These are phyloP conservation scores for Musa beccarii DNA, from an alignment of 176 grass and related monocot species.

Conservation along the genomic window DNA sequence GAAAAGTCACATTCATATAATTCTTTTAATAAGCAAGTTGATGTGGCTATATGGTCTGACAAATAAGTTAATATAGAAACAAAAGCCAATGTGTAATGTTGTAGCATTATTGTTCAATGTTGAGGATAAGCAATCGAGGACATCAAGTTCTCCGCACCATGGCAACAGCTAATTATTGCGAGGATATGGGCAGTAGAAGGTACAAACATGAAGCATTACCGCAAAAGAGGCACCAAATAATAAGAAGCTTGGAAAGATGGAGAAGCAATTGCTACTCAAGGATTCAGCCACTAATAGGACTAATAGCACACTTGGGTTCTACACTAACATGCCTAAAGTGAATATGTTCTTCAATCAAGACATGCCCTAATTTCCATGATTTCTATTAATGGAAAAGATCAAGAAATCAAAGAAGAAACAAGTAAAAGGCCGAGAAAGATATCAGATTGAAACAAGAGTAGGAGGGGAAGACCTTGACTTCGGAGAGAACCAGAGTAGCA, in stretches of 20 bases:
- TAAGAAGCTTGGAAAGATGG: background rate
- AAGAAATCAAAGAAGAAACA: background rate
- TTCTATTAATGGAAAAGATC: background rate
- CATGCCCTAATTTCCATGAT: background rate
- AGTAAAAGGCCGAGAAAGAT: background rate
- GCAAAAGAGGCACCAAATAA: background rate
- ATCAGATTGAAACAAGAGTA: background rate
- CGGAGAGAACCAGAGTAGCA: slow-evolving; percentile 46
- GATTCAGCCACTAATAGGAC: background rate
- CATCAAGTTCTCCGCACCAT: too few relatives aligned
- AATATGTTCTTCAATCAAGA: background rate
- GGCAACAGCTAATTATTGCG: too few relatives aligned
- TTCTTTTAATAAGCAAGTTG: too few relatives aligned
- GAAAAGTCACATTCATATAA: background rate
- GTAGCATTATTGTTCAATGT: too few relatives aligned
- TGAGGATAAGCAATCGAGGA: too few relatives aligned
- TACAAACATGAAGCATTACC: too few relatives aligned
- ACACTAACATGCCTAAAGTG: background rate
- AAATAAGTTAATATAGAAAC: too few relatives aligned
- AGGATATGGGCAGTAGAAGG: too few relatives aligned
- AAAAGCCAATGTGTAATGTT: too few relatives aligned
- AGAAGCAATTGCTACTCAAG: background rate
- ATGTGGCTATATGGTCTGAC: background rate
- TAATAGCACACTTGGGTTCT: background rate
- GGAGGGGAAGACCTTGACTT: slow-evolving; percentile 28